phyloP scores from a whole-genome alignment of 1,284 basidiomycete genomes.

The Mycena sp. region DNA sequence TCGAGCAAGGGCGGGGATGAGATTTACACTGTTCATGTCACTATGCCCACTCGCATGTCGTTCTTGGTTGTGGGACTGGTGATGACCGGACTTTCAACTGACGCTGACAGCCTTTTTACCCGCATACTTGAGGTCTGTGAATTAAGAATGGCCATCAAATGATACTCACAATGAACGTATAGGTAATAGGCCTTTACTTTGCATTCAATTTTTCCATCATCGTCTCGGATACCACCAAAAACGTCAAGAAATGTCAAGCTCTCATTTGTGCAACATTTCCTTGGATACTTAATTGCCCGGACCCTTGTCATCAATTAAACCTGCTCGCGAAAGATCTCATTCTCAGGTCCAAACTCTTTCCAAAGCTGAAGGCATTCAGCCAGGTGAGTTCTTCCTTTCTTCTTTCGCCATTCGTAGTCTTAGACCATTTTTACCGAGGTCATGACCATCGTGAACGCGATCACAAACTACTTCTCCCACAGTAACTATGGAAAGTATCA shows the following conservation, averaged over 20 bases:
- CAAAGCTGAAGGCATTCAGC: constrained; percentile 11
- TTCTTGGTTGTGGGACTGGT: constrained; percentile 23
- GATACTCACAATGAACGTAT: no score
- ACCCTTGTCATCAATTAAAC: constrained; percentile 29
- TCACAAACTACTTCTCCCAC: constrained; percentile 20
- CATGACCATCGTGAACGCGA: constrained; percentile 3
- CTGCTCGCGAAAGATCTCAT: constrained; percentile 27
- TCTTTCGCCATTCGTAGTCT: background rate
- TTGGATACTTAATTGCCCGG: constrained; percentile 29
- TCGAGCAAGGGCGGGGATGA: constrained; percentile 21
- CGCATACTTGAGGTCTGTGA: no score
- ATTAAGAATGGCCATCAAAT: no score
- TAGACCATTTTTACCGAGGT: background rate
- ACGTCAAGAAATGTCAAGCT: constrained; percentile 19
- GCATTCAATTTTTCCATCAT: constrained; percentile 21
- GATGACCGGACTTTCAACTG: constrained; percentile 14
- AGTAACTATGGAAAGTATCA: constrained; percentile 24
- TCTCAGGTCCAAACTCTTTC: constrained; percentile 15
- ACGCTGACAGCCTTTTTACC: constrained; percentile 7
- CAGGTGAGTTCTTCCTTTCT: background rate
- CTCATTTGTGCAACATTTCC: constrained; percentile 23
- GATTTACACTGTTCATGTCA: constrained; percentile 30
- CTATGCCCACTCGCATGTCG: constrained; percentile 22
- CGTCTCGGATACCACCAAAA: constrained; percentile 25
- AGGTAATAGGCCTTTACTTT: constrained; percentile 15